These are phyloP conservation scores for Dittrichia graveolens DNA, from an alignment of 129 eudicot genomes.

Conservation along the genomic window DNA sequence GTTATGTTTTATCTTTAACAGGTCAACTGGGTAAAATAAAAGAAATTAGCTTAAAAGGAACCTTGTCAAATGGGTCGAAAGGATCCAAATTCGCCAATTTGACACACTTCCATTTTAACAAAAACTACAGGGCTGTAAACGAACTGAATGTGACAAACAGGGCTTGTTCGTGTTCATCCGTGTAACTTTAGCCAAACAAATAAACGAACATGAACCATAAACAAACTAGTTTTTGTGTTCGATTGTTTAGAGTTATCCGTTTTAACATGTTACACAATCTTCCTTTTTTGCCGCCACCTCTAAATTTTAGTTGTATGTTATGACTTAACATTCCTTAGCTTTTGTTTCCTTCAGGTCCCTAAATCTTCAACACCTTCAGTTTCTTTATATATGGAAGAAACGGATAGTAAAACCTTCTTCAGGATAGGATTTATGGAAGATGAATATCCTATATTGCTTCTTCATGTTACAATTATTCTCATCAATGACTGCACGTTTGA, in stretches of 20 bases:
- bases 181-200: no score
- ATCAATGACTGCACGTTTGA: constrained; percentile 58
- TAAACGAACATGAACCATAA: not conserved
- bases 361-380: constrained; percentile 40
- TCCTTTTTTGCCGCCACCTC: not conserved
- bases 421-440: constrained; percentile 52
- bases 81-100: no score
- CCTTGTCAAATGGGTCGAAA: not conserved
- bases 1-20: not conserved
- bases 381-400: constrained; percentile 35
- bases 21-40: not conserved
- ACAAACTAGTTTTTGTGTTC: no score
- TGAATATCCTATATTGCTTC: constrained; percentile 53
- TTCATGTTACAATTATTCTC: constrained; percentile 55
- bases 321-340: constrained; percentile 56
- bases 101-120: no score
- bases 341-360: constrained; percentile 63
- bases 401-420: constrained; percentile 19
- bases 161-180: no score
- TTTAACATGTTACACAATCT: not conserved
- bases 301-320: constrained; percentile 9
- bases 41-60: not conserved
- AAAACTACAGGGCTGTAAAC: no score
- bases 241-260: not conserved
- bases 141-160: no score